These are phyloP conservation scores for Coemansia sp. DNA, from an alignment of 192 early-diverging fungal species.

Conservation along the genomic window DNA sequence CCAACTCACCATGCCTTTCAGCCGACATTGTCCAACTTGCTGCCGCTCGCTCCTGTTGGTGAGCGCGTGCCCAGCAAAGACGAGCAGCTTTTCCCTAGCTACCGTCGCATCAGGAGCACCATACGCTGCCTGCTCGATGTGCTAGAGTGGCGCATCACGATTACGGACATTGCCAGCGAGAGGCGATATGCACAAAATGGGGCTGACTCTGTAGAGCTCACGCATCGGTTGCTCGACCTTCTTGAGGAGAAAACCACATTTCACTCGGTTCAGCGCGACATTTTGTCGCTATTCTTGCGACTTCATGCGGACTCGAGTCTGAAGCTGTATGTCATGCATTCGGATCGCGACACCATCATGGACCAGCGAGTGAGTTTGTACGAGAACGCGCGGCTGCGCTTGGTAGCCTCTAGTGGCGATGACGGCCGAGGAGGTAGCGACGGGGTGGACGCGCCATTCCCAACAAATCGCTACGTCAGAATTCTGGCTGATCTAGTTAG, in stretches of 20 bases:
- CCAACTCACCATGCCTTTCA: not conserved
- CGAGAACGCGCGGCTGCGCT: slow-evolving; percentile 36
- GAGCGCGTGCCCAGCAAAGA: not conserved
- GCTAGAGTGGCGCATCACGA: slow-evolving; percentile 36
- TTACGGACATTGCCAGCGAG: slow-evolving; percentile 17
- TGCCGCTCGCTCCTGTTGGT: slow-evolving; percentile 4
- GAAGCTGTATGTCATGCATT: slow-evolving; percentile 33
- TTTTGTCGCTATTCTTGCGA: slow-evolving; percentile 31
- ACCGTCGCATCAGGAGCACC: slow-evolving; percentile 19
- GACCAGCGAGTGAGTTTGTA: slow-evolving; percentile 48
- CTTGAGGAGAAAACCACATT: slow-evolving; percentile 35
- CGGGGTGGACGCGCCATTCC: slow-evolving; percentile 29
- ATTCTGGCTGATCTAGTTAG: slow-evolving; percentile 58
- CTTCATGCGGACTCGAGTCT: slow-evolving; percentile 38
- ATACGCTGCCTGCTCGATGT: slow-evolving; percentile 15
- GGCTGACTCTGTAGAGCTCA: slow-evolving; percentile 30
- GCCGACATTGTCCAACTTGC: not conserved
- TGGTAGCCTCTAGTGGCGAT: slow-evolving; percentile 1
- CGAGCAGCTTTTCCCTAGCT: slow-evolving; percentile 23
- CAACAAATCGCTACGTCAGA: slow-evolving; percentile 57
- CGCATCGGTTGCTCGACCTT: slow-evolving; percentile 27
- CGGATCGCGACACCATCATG: slow-evolving; percentile 35
- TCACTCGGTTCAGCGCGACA: slow-evolving; percentile 32
- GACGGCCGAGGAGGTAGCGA: not conserved
- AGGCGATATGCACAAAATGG: slow-evolving; percentile 12